phyloP scores from a whole-genome alignment of 2,329 filamentous ascomycete genomes.

The Cyclaneusma minus region DNA sequence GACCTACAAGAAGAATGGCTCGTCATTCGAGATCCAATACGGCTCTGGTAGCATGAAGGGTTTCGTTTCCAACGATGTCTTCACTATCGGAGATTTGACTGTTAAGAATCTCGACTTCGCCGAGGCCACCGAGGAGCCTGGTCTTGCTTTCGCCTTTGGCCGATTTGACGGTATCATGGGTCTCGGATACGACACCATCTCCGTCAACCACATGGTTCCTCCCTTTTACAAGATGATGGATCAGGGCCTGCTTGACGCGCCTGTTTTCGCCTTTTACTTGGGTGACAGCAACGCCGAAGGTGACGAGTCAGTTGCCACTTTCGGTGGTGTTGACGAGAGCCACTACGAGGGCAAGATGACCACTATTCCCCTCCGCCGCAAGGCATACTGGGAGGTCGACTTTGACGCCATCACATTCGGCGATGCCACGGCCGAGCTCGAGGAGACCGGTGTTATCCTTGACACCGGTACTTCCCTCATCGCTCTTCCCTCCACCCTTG shows the following conservation, averaged over 20 bases:
- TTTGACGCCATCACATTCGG: conserved; percentile 85
- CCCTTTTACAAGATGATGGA: conserved; percentile 95
- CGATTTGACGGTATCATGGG: conserved; percentile 95
- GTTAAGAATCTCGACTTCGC: conserved; percentile 89
- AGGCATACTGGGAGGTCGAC: conserved; percentile 99
- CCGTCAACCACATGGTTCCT: conserved; percentile 88
- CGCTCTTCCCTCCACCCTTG: conserved; percentile 77
- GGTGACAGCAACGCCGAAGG: conserved; percentile 52
- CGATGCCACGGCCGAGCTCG: conserved; percentile 71
- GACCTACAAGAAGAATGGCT: conserved; percentile 87
- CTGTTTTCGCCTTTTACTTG: conserved; percentile 94
- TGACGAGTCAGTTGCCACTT: conserved; percentile 71
- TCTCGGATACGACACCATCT: conserved; percentile 86
- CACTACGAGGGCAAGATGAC: conserved; percentile 76
- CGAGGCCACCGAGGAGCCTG: conserved; percentile 89
- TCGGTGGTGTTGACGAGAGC: conserved; percentile 73
- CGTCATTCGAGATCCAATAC: conserved; percentile 83
- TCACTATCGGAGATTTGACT: conserved; percentile 77
- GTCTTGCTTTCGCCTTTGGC: conserved; percentile 93
- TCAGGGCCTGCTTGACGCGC: conserved; percentile 77
- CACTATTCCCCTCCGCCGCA: conserved; percentile 88
- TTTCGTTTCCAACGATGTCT: conserved; percentile 77
- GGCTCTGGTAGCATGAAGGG: conserved; percentile 89
- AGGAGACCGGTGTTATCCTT: conserved; percentile 89
- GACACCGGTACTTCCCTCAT: conserved; percentile 98